Conservation (phyloP, 2,329 filamentous ascomycete genomes). For the Sphaerulina populicola region DNA sequence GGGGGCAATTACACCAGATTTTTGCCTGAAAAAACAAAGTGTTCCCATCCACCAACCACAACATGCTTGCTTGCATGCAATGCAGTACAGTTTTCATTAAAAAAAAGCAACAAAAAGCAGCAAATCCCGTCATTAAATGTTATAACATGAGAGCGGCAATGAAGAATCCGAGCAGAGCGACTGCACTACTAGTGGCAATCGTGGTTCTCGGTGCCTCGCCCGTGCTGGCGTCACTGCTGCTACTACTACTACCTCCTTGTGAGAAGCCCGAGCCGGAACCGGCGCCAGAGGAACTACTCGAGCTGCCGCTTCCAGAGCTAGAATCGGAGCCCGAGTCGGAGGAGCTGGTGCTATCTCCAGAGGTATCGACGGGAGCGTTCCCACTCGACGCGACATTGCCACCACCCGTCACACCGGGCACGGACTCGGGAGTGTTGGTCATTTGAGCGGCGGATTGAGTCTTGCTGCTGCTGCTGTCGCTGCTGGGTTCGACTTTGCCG, state of each 20-base stretch:
- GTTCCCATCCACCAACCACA: too few species aligned
- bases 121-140: too few species aligned
- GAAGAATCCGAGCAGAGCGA: constrained; percentile 34
- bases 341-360: constrained; percentile 28
- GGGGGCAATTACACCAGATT: too few species aligned
- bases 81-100: too few species aligned
- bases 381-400: constrained; percentile 19
- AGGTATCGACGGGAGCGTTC: constrained; percentile 8
- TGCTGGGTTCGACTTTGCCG: constrained; percentile 29
- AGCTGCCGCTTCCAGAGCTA: constrained; percentile 15
- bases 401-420: constrained; percentile 49
- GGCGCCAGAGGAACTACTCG: not conserved
- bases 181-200: constrained; percentile 30
- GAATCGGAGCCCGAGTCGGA: constrained; percentile 15
- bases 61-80: too few species aligned
- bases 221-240: constrained; percentile 18
- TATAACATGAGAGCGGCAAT: constrained; percentile 33
- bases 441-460: constrained; percentile 25
- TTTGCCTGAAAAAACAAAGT: too few species aligned
- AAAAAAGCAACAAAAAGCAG: too few species aligned
- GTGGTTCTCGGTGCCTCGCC: constrained; percentile 25
- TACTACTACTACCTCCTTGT: constrained; percentile 21
- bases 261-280: constrained; percentile 19
- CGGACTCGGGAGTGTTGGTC: constrained; percentile 36
- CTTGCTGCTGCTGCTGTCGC: constrained; percentile 22